Evolutionary conservation across 768 basidiomycete species (phyloP).

Genomic region (Macrolepiota albuminosa): DNA sequence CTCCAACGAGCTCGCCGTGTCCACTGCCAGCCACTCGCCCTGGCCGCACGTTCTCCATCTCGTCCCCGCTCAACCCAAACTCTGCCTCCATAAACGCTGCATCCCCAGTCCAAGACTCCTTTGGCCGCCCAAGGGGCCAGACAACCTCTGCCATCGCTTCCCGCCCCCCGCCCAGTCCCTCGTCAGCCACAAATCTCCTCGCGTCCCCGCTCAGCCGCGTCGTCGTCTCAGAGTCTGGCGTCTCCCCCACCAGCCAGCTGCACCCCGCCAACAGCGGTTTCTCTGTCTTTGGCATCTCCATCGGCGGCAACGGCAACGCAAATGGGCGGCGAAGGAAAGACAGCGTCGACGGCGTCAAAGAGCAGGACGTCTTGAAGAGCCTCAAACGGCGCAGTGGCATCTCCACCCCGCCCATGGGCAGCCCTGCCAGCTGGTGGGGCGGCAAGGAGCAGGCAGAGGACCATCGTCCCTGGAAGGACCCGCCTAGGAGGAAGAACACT

Average conservation of each 20-base stretch:
- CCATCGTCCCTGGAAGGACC: no score
- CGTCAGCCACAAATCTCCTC: background rate
- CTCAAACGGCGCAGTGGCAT: no score
- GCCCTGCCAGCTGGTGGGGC: no score
- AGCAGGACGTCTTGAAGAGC: background rate
- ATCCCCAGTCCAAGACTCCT: background rate
- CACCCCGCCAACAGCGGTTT: background rate
- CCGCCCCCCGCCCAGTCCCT: background rate
- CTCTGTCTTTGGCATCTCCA: background rate
- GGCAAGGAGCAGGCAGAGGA: no score
- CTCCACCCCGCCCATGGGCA: no score
- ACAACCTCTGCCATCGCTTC: conserved; percentile 7
- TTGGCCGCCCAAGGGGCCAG: conserved; percentile 6
- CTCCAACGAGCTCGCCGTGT: background rate
- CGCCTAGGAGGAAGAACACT: no score
- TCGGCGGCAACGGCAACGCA: background rate
- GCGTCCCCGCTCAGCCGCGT: conserved; percentile 12
- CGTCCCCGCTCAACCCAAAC: conserved; percentile 6
- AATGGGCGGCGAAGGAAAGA: background rate
- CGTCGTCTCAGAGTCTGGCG: conserved; percentile 11
- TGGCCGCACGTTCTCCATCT: background rate
- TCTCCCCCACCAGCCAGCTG: background rate
- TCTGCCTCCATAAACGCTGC: background rate
- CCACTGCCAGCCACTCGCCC: background rate
- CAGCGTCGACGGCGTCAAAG: background rate